Percentiles rank a stretch among this genome's conserved stretches.
Evolutionary conservation across 495 filamentous ascomycete species (phyloP).

Genomic region (Chaetomium fimeti): DNA sequence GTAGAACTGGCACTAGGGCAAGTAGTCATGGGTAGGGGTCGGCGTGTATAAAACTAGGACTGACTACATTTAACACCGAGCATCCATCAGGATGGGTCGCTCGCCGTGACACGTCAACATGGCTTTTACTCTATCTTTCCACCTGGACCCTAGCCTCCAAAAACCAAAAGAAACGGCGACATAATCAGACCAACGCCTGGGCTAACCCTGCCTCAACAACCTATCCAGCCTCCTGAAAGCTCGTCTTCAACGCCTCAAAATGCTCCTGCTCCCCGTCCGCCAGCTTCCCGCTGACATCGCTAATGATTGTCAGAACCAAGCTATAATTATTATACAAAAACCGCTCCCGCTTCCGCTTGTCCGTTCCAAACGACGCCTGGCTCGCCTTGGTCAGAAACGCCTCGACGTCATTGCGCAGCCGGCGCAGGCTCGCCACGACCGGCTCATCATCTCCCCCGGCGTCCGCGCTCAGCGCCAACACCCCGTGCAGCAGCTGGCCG

Average conservation of each 20-base stretch:
- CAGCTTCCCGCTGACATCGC: slow-evolving; percentile 76
- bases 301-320: slow-evolving; percentile 85
- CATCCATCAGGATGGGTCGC: too few relatives aligned
- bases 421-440: slow-evolving; percentile 70
- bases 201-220: neutral
- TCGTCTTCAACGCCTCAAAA: slow-evolving; percentile 60
- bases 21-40: neutral
- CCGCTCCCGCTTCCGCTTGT: slow-evolving; percentile 75
- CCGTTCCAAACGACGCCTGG: slow-evolving; percentile 61
- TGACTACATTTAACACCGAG: neutral
- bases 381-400: slow-evolving; percentile 64
- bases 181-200: neutral
- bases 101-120: neutral
- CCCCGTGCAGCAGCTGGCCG: slow-evolving; percentile 81
- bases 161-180: neutral
- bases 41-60: neutral
- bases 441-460: slow-evolving; percentile 93
- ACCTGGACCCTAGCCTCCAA: neutral
- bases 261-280: slow-evolving; percentile 69
- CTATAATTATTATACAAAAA: slow-evolving; percentile 95
- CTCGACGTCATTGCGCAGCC: slow-evolving; percentile 76
- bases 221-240: slow-evolving; percentile 44
- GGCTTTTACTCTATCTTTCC: neutral
- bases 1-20: slow-evolving; percentile 1
- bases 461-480: slow-evolving; percentile 77